Conservation (phyloP, 179 eudicot species). For the Spergularia azorica region DNA sequence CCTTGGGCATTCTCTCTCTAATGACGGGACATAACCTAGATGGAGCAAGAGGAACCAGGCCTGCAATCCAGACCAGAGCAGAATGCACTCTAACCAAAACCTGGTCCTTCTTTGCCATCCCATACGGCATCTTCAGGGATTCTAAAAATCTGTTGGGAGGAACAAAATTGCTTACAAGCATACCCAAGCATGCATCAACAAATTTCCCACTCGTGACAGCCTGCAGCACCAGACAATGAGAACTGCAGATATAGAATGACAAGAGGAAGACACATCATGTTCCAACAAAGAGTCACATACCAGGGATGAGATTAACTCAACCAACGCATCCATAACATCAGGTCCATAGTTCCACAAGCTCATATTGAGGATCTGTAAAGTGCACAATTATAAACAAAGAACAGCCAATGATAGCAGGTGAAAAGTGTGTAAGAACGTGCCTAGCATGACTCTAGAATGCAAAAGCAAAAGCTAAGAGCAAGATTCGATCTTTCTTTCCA, state of each 20-base stretch:
- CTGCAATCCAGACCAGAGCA: conserved; percentile 62
- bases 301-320: conserved; percentile 65
- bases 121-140: conserved; percentile 53
- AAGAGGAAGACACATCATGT: conserved; percentile 5
- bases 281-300: conserved; percentile 41
- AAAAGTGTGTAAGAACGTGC: not conserved
- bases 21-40: conserved; percentile 54
- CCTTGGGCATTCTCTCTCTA: conserved; percentile 52
- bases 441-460: not conserved
- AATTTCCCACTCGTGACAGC: conserved; percentile 73
- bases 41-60: conserved; percentile 80
- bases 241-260: conserved; percentile 12
- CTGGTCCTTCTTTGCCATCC: conserved; percentile 60
- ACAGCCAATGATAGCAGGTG: not conserved
- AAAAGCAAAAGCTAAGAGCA: not conserved
- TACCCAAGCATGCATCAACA: conserved; percentile 73
- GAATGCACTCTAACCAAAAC: conserved; percentile 73
- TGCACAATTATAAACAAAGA: not conserved
- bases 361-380: conserved; percentile 63
- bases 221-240: conserved; percentile 36
- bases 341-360: conserved; percentile 85
- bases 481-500: not conserved
- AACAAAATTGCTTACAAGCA: conserved; percentile 80
- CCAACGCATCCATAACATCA: conserved; percentile 92
- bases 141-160: conserved; percentile 52